phyloP scores from a whole-genome alignment of 2,329 filamentous ascomycete species.

The Chrysoporthe austroafricana region DNA sequence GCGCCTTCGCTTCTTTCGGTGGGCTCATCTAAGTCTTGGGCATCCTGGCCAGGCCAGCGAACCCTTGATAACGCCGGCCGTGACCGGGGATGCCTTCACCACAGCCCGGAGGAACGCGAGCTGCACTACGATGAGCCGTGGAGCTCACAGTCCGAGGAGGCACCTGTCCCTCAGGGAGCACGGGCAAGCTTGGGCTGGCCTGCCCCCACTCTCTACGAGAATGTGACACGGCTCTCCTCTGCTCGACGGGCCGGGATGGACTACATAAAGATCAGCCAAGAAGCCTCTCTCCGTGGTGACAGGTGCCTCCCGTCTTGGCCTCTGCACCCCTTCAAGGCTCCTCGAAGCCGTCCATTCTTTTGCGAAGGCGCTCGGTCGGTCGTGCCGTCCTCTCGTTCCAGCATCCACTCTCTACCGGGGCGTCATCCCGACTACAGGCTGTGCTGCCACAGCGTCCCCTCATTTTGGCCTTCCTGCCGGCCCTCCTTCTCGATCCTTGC shows the following conservation, averaged over 20 bases:
- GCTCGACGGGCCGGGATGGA: not conserved
- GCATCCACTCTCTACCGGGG: not conserved
- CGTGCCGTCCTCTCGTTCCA: not conserved
- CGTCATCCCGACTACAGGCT: not conserved
- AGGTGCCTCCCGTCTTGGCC: not conserved
- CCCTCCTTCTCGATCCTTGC: not conserved
- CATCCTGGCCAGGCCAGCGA: not conserved
- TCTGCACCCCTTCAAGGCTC: not conserved
- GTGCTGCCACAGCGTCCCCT: not conserved
- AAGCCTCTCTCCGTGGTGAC: not conserved
- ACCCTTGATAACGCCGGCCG: not conserved
- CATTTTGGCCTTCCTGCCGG: not conserved
- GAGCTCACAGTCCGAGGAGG: not conserved
- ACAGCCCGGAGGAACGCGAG: not conserved
- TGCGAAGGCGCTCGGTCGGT: not conserved
- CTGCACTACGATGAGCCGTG: not conserved
- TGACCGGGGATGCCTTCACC: not conserved
- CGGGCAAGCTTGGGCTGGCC: not conserved
- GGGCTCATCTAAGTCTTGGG: not conserved
- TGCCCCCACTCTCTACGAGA: not conserved
- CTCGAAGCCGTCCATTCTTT: constrained; percentile 1
- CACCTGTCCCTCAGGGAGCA: not conserved
- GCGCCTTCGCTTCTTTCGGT: not conserved
- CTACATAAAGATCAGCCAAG: not conserved
- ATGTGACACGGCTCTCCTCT: not conserved